These are phyloP conservation scores for Fusarium sp. DNA, from an alignment of 2,329 filamentous ascomycete species.

Conservation along the genomic window DNA sequence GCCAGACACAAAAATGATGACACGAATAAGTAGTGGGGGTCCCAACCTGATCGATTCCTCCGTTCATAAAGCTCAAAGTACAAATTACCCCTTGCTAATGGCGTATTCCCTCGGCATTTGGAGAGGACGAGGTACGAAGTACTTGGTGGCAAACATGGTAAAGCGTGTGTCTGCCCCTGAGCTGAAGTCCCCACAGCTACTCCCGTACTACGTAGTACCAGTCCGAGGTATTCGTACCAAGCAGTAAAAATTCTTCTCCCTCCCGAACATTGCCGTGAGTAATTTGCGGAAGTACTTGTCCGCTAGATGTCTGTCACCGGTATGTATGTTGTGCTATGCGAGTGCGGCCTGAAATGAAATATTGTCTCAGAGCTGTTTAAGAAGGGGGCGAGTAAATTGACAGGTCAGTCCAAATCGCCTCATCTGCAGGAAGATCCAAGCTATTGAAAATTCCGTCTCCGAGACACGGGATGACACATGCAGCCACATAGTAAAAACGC, in stretches of 20 bases:
- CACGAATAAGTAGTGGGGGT: neutral
- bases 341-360: neutral
- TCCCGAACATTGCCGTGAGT: neutral
- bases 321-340: neutral
- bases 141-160: neutral
- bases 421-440: neutral
- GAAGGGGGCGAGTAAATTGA: neutral
- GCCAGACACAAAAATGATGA: neutral
- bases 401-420: neutral
- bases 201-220: neutral
- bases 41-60: neutral
- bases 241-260: neutral
- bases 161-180: neutral
- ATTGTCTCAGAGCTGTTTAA: neutral
- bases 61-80: neutral
- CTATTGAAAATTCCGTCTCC: neutral
- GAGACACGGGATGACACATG: constrained; percentile 1
- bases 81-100: neutral
- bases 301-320: neutral
- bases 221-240: neutral
- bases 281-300: neutral
- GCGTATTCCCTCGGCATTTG: neutral
- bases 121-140: neutral
- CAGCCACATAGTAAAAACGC: neutral
- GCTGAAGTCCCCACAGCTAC: neutral